Evolutionary conservation across 139 green algal genomes (phyloP).

Genomic region (Chlamydomonas schloesseri): DNA sequence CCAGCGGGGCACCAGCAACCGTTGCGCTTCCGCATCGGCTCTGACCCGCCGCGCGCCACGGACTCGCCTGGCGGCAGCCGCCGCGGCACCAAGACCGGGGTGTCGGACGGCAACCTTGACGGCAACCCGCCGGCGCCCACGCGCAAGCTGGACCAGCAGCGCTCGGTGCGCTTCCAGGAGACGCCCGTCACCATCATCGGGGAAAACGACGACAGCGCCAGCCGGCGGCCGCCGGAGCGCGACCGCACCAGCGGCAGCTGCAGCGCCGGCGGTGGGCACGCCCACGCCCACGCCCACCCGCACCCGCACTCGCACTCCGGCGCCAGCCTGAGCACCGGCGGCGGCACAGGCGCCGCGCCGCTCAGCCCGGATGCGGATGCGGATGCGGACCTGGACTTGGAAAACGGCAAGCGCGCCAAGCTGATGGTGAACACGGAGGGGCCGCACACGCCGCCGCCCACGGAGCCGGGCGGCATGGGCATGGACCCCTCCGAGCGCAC

Average conservation of each 20-base stretch:
- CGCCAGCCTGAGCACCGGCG: not conserved
- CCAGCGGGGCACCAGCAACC: not conserved
- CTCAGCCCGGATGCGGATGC: not conserved
- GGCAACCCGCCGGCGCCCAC: not conserved
- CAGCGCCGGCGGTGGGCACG: no score
- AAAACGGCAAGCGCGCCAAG: slow-evolving; percentile 42
- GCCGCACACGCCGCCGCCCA: no score
- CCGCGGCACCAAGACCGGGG: not conserved
- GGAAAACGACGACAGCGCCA: not conserved
- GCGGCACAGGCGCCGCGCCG: not conserved
- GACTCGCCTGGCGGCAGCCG: not conserved
- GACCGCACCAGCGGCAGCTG: not conserved
- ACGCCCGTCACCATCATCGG: slow-evolving; percentile 26
- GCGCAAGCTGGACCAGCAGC: slow-evolving; percentile 22
- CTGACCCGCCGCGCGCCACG: not conserved
- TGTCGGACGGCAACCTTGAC: not conserved
- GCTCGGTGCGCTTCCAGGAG: slow-evolving; percentile 40
- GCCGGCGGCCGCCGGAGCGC: not conserved
- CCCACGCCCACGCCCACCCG: no score
- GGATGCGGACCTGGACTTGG: not conserved
- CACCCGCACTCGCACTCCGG: no score
- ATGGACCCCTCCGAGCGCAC: not conserved
- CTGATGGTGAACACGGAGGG: slow-evolving; percentile 15
- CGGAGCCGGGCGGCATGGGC: no score
- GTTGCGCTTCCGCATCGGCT: slow-evolving; percentile 6